Evolutionary conservation across 2,329 filamentous ascomycete species (phyloP).

Genomic region (Trichoderma koningiopsis): DNA sequence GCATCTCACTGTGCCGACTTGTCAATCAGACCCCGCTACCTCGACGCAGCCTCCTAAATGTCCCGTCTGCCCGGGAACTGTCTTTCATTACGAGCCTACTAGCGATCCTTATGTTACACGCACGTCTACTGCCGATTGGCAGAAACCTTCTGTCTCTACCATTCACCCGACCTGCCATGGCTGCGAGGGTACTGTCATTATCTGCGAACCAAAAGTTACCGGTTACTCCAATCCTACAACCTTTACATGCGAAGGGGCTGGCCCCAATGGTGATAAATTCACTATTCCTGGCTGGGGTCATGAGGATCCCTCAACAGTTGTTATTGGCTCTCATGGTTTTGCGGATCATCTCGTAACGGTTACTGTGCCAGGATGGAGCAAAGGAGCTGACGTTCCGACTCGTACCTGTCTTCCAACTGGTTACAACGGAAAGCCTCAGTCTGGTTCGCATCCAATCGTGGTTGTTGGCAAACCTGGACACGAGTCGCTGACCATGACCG

Average conservation of each 20-base stretch:
- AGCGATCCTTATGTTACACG: conserved; percentile 32
- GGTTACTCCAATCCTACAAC: conserved; percentile 12
- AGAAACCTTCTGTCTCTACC: conserved; percentile 30
- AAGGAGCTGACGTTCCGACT: conserved; percentile 19
- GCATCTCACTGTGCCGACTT: conserved; percentile 32
- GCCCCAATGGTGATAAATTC: conserved; percentile 19
- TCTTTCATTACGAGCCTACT: conserved; percentile 34
- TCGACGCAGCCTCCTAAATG: conserved; percentile 31
- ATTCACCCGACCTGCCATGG: conserved; percentile 29
- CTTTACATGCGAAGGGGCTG: conserved; percentile 24
- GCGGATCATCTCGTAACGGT: conserved; percentile 26
- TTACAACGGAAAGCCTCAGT: conserved; percentile 27
- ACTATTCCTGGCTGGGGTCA: conserved; percentile 25
- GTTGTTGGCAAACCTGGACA: conserved; percentile 24
- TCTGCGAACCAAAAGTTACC: conserved; percentile 31
- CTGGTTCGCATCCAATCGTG: conserved; percentile 26
- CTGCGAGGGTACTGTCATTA: conserved; percentile 33
- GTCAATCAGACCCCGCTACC: conserved; percentile 27
- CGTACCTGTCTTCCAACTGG: conserved; percentile 29
- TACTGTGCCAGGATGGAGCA: conserved; percentile 24
- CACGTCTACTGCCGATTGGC: conserved; percentile 27
- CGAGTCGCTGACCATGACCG: conserved; percentile 12
- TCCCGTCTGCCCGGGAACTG: conserved; percentile 32
- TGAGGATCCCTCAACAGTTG: conserved; percentile 27
- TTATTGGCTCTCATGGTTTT: conserved; percentile 28